These are phyloP conservation scores for Cochlearia excelsa DNA, from an alignment of 345 rosid genomes.

Conservation along the genomic window DNA sequence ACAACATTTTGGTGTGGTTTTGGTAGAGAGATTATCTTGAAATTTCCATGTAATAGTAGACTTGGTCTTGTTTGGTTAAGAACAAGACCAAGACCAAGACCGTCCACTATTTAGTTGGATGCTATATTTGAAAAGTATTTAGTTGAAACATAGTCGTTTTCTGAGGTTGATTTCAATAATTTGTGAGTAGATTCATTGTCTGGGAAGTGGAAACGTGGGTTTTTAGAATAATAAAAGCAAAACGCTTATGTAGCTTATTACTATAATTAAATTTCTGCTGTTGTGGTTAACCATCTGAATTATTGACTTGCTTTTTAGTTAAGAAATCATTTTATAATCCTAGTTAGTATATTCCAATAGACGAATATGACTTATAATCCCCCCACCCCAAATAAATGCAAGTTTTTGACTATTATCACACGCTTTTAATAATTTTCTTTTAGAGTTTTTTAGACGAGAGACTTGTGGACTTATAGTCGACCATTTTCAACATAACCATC, in stretches of 20 bases:
- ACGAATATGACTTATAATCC: not conserved
- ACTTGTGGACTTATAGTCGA: conserved; percentile 13
- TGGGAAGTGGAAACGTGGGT: no score
- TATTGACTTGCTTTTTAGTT: conserved; percentile 15
- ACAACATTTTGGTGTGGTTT: not conserved
- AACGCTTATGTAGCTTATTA: no score
- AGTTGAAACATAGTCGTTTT: no score
- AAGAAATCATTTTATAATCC: not conserved
- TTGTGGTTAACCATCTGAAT: conserved; percentile 24
- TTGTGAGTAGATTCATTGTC: no score
- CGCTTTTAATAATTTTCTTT: conserved; percentile 17
- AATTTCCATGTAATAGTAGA: no score
- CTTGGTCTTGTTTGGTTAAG: no score
- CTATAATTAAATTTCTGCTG: conserved; percentile 12
- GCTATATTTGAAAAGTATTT: no score
- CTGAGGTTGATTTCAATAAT: no score
- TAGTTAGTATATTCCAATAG: not conserved
- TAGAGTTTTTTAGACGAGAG: conserved; percentile 12
- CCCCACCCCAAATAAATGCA: no score
- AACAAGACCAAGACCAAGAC: no score
- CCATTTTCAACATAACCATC: not conserved
- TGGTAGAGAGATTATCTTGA: not conserved
- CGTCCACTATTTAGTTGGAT: no score
- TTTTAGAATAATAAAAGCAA: no score
- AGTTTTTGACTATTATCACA: conserved; percentile 21